Percentiles rank a stretch among this genome's conserved stretches.
phyloP scores from a whole-genome alignment of 2,329 filamentous ascomycete species.

The Sarocladiaceae sp. region DNA sequence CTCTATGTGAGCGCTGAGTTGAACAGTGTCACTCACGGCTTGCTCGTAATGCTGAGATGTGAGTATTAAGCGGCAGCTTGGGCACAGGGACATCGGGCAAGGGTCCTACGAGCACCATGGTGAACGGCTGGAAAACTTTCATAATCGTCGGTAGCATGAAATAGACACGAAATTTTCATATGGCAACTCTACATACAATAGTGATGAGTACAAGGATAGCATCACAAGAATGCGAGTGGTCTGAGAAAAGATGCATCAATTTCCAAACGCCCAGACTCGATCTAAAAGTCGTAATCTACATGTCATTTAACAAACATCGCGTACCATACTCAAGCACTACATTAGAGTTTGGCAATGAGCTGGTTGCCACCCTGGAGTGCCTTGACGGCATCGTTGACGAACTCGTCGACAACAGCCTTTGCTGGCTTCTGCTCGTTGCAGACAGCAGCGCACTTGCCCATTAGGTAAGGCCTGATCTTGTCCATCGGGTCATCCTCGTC shows the following conservation, averaged over 20 bases:
- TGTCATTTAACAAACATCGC: not conserved
- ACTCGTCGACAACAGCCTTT: conserved; percentile 90
- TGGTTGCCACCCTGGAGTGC: conserved; percentile 66
- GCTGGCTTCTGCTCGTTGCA: conserved; percentile 90
- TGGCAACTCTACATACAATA: not conserved
- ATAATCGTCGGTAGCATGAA: conserved; percentile 25
- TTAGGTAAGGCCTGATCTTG: conserved; percentile 84
- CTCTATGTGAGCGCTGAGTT: not conserved
- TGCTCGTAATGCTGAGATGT: not conserved
- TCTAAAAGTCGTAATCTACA: conserved; percentile 9
- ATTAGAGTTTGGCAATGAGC: conserved; percentile 67
- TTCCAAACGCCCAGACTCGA: conserved; percentile 5
- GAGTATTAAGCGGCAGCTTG: not conserved
- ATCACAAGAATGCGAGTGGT: too few species aligned
- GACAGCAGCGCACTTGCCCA: conserved; percentile 95
- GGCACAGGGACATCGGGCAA: not conserved
- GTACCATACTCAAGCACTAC: not conserved
- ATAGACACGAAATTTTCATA: conserved; percentile 21
- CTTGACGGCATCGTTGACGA: conserved; percentile 75
- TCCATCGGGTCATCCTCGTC: conserved; percentile 85
- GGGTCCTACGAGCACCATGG: not conserved
- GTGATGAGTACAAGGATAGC: too few species aligned
- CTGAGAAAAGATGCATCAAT: conserved; percentile 3
- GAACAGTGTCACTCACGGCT: not conserved
- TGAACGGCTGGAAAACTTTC: not conserved